These are phyloP conservation scores for Leptographium galeiforme DNA, from an alignment of 2,329 filamentous ascomycete species.

Conservation along the genomic window DNA sequence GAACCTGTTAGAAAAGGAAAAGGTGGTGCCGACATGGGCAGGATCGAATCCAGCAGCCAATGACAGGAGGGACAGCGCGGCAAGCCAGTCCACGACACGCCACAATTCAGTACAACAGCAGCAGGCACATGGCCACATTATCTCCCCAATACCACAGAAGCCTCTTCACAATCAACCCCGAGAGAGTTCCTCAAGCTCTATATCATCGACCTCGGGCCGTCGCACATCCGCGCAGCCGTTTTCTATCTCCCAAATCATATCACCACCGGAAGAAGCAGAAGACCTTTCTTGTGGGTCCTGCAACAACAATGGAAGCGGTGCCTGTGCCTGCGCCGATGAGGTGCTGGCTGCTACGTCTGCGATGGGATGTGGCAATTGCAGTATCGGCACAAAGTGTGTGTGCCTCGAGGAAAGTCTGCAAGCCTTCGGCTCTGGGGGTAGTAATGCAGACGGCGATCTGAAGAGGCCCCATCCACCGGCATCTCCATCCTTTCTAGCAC, in stretches of 20 bases:
- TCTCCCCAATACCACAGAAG: constrained; percentile 7
- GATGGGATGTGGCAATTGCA: constrained; percentile 53
- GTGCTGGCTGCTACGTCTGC: constrained; percentile 37
- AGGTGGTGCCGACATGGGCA: constrained; percentile 11
- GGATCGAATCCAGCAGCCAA: not conserved
- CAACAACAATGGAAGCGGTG: constrained; percentile 32
- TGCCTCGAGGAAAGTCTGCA: constrained; percentile 37
- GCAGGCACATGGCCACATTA: constrained; percentile 5
- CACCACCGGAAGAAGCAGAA: constrained; percentile 34
- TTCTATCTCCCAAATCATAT: constrained; percentile 45
- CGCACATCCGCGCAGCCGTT: constrained; percentile 27
- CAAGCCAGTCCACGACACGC: not conserved
- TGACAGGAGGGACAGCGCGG: constrained; percentile 5
- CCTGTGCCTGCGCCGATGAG: constrained; percentile 47
- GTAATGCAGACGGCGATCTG: constrained; percentile 19
- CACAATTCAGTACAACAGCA: constrained; percentile 2
- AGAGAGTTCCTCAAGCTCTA: constrained; percentile 14
- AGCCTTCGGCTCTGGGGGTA: constrained; percentile 11
- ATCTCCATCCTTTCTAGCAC: constrained; percentile 27
- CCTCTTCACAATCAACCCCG: constrained; percentile 5
- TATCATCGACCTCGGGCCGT: constrained; percentile 16
- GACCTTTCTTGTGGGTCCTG: constrained; percentile 43
- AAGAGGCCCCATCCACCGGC: constrained; percentile 31
- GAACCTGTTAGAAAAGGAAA: constrained; percentile 46
- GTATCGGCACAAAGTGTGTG: constrained; percentile 47